These are phyloP conservation scores for Solanum hybrid DNA, from an alignment of 305 asterid genomes.

Conservation along the genomic window DNA sequence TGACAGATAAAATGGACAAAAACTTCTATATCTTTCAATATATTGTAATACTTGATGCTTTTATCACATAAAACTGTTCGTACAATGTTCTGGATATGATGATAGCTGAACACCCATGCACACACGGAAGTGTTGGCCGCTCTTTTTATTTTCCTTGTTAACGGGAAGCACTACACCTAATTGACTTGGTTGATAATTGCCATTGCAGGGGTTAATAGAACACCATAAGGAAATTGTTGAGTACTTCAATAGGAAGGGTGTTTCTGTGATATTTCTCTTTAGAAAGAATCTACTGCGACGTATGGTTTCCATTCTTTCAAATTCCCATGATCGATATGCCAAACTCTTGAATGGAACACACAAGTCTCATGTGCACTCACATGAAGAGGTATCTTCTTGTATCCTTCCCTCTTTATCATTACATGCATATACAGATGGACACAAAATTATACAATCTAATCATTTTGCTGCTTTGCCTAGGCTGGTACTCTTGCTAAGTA, in stretches of 20 bases:
- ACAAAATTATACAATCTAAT: background rate
- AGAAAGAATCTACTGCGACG: constrained; percentile 72
- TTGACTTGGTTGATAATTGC: background rate
- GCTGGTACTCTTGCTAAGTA: constrained; percentile 27
- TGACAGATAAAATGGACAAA: background rate
- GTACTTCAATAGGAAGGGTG: constrained; percentile 62
- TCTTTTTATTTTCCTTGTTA: background rate
- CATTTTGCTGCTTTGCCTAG: constrained; percentile 10
- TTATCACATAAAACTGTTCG: background rate
- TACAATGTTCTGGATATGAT: background rate
- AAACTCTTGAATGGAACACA: constrained; percentile 82
- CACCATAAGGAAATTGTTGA: constrained; percentile 59
- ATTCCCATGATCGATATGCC: constrained; percentile 68
- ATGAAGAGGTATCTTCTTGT: constrained; percentile 44
- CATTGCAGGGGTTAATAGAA: constrained; percentile 63
- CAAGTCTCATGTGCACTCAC: constrained; percentile 85
- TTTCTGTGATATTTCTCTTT: constrained; percentile 69
- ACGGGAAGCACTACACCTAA: background rate
- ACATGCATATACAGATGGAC: background rate
- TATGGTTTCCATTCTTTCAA: constrained; percentile 76
- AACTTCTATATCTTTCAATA: background rate
- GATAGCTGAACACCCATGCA: background rate
- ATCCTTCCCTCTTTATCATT: background rate
- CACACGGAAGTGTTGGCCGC: background rate
- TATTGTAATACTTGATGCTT: background rate